Base-by-base conservation (phyloP, 805 yeast species). In the Cephaloascus albidus region DNA sequence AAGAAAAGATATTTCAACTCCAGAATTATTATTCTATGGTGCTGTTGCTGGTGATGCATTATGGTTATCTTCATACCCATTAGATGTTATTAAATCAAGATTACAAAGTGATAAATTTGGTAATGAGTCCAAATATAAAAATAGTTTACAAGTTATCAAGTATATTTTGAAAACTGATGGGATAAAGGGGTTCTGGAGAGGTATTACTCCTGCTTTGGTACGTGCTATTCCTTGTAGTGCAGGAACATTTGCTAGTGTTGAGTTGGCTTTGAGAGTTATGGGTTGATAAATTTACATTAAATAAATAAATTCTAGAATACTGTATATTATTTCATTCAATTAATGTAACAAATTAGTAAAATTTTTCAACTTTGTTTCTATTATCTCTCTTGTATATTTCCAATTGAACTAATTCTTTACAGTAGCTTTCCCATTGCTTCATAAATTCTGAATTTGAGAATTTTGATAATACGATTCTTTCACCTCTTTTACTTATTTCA, bases 201-300 rank as follows among this genome's bases (percentile, higher is more conserved):
- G 84, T 8, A 63, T 77, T 34, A 71, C 65, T 0, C 84, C 84
- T 0, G 73, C 82, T 18, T 59, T 77, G 33, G 42, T 75, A 3
- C 65, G 84, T 49, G 84, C 84, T 0, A 67, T 75, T 33, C 84
- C 84, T 3, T 74, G 81, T 47, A 70, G 78, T 51, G 85, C 89
- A 1, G 85, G 85, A 14, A 82, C 90, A 0, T 82, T 82, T 65
- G 85, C 88, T 2, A 75, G 82, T 12, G 89, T 82, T 2, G 90
- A 82, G 51, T 61, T 76, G 40, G 80, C 86, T 0, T 55, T 82
- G 43, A 58, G 90, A 38, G 32, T 72, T 12, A 55, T 78, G 61
- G 76, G 74, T 4, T 78, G 51, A 48, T 36, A 14, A 37, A 10
- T 14, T n/a, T 8, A 18, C 10, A 32, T 18, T 17, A 10, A 20